These are phyloP conservation scores for Apostasia shenzhenica DNA, from an alignment of 106 monocot species.

Conservation along the genomic window DNA sequence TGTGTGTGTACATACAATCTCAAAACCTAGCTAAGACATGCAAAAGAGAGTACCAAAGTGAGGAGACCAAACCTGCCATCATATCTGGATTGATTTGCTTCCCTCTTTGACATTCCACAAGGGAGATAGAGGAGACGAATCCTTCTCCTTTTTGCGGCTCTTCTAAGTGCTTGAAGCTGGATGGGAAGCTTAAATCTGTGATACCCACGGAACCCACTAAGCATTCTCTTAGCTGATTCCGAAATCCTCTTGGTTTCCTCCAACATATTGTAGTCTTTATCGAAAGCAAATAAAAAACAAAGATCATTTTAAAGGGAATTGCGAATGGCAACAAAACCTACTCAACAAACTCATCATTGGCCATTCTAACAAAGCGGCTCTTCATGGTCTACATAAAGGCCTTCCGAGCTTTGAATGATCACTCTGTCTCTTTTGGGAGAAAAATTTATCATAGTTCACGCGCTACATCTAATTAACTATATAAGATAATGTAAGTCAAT, in stretches of 20 bases:
- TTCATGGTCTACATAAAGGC: too few relatives aligned
- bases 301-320: background rate
- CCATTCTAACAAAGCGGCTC: too few relatives aligned
- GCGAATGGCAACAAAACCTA: background rate
- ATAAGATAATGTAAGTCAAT: too few relatives aligned
- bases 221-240: conserved; percentile 51
- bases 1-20: too few relatives aligned
- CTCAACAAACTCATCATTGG: background rate
- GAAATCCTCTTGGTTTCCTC: conserved; percentile 70
- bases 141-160: conserved; percentile 38
- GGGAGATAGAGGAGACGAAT: conserved; percentile 41
- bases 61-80: conserved; percentile 37
- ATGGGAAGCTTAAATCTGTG: conserved; percentile 25
- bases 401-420: too few relatives aligned
- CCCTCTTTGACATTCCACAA: conserved; percentile 63
- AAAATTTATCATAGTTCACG: too few relatives aligned
- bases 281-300: conserved; percentile 1
- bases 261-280: conserved; percentile 70
- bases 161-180: conserved; percentile 31
- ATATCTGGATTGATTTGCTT: conserved; percentile 51
- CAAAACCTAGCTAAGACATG: too few relatives aligned
- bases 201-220: conserved; percentile 16
- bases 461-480: too few relatives aligned
- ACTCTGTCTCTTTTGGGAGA: too few relatives aligned
- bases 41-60: background rate